These are phyloP conservation scores for Ruellia speciosa DNA, from an alignment of 305 asterid species.

Conservation along the genomic window DNA sequence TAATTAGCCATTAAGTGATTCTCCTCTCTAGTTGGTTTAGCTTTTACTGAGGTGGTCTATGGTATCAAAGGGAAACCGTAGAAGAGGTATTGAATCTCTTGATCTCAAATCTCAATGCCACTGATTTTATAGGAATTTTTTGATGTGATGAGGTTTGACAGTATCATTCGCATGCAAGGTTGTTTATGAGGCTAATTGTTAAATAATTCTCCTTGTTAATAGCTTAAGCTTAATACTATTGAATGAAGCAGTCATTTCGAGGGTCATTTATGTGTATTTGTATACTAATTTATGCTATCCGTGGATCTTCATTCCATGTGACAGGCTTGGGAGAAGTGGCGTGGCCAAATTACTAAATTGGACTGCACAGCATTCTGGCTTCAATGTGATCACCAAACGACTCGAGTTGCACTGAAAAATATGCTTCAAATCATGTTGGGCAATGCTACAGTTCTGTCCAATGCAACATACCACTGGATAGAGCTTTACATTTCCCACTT, in stretches of 20 bases:
- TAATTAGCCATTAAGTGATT: neutral
- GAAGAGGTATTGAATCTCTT: neutral
- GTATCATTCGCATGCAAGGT: neutral
- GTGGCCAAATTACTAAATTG: constrained; percentile 76
- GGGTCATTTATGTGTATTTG: neutral
- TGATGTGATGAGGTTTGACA: neutral
- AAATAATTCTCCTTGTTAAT: too few relatives aligned
- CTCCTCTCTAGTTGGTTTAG: neutral
- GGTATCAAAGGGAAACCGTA: neutral
- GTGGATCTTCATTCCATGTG: constrained; percentile 23
- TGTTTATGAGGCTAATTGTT: neutral
- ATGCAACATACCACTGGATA: constrained; percentile 74
- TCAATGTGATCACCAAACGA: constrained; percentile 76
- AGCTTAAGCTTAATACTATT: neutral
- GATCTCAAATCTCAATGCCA: neutral
- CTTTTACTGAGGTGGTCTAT: neutral
- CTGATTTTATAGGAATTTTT: neutral
- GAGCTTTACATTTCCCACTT: constrained; percentile 83
- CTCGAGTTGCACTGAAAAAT: constrained; percentile 68
- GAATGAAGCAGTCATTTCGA: neutral
- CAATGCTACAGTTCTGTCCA: constrained; percentile 55
- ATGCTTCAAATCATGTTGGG: constrained; percentile 91
- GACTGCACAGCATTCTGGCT: constrained; percentile 91
- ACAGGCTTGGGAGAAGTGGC: constrained; percentile 98
- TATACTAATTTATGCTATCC: neutral